Evolutionary conservation across 805 yeast species (phyloP), one percentile per base, ranked within the genome.

Genomic region (Yarrowia osloensis): DNA sequence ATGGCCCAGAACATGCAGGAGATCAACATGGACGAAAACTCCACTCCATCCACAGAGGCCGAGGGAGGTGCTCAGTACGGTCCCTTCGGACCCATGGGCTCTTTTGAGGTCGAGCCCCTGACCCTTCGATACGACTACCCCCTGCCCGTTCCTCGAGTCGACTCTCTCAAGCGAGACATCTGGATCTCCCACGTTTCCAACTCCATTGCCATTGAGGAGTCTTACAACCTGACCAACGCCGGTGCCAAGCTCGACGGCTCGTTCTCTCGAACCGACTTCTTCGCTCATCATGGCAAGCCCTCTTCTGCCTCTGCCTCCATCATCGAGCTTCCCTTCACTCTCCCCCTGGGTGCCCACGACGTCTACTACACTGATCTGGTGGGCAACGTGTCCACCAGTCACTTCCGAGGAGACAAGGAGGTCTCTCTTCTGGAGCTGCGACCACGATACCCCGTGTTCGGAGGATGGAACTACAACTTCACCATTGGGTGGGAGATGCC

Each of bases 381-480:
- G 31, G 99, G 99, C 40, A 90, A 91, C 78, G 97, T 94, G 15
- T 88, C 97, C 7, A 90, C 98, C 3, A 88, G 89, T 61, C 80
- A 80, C 26, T 71, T 78, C 69, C 55, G 72, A 8, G 62, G 69
- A 17, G 69, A 68, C 17, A 50, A 47, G 17, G 69, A 72, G n/a
- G 46, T 33, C 2, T 77, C 82, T 49, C 77, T 79, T 69, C 78
- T 91, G 57, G 79, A 87, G 39, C 76, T 95, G 70, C 85, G 84
- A 73, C 98, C 98, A 67, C 84, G 99, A 76, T 95, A 81, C 81
- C 99, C 99, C n/a, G 76, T 95, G 7, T 90, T 91, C 77, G 99
- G 99, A 59, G 96, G 93, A 49, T 95, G 99, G 99, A 84, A 87
- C 73, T 94, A 91, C 78, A 91, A 94, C 78, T 95, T 91, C 81